Evolutionary conservation across 2,329 filamentous ascomycete genomes (phyloP).

Genomic region (Lecanicillium sp.): DNA sequence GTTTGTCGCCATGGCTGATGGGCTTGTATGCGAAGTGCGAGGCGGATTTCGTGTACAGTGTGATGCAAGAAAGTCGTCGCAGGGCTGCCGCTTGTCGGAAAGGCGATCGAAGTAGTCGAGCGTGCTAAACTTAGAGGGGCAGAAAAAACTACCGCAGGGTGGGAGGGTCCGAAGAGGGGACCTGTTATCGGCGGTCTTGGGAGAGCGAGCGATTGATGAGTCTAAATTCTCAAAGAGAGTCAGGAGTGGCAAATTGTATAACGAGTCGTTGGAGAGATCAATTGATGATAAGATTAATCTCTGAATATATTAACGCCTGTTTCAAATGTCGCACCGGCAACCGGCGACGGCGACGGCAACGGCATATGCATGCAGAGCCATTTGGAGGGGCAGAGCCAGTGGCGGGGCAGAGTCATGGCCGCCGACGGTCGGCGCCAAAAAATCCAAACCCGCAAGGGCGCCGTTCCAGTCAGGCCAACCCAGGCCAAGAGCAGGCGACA

Average conservation of each 20-base stretch:
- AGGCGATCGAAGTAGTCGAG: background rate
- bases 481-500: too few relatives aligned
- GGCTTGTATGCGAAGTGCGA: background rate
- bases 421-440: constrained; percentile 7
- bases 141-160: constrained; percentile 10
- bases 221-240: too few relatives aligned
- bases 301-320: background rate
- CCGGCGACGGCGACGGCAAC: background rate
- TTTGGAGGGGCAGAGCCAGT: constrained; percentile 5
- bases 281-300: too few relatives aligned
- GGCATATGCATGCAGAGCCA: background rate
- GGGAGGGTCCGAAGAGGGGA: background rate
- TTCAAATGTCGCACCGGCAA: background rate
- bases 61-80: background rate
- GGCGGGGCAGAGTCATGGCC: constrained; percentile 7
- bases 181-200: constrained; percentile 3
- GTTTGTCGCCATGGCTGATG: constrained; percentile 36
- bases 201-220: too few relatives aligned
- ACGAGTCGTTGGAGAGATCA: too few relatives aligned
- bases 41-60: too few relatives aligned
- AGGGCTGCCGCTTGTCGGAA: background rate
- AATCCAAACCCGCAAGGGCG: background rate
- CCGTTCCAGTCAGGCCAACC: too few relatives aligned
- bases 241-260: background rate
- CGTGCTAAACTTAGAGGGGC: background rate